Evolutionary conservation across 2,329 filamentous ascomycete species (phyloP), one percentile per base, ranked within the genome.

Genomic region (Sporothrix humicola): DNA sequence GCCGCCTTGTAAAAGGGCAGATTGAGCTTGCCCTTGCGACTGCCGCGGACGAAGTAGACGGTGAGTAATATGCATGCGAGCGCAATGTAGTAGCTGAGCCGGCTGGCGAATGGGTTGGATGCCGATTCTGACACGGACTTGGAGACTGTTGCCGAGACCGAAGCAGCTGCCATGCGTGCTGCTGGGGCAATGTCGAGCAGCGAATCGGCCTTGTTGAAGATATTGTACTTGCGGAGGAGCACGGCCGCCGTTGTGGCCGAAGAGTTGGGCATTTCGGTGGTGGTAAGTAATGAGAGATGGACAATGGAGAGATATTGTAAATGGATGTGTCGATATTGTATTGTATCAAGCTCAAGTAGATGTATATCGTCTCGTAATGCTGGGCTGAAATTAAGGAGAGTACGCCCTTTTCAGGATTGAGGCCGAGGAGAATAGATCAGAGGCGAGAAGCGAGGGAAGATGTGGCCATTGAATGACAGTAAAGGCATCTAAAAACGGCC

Each of bases 1-100:
- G 84, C 81, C 0, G 85, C 85, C 75, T 85, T 83, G 78, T 85
- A 87, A 68, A 84, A 84, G 0, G 85, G 85, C 3, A 82, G 80
- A 12, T 82, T 79, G 42, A 78, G 71, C 12, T 77, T 75, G 50
- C 77, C 77, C 54, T 78, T 77, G 70, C 81, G 82, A 54, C 75
- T 77, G 17, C 79, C 75, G 71, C 80, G 80, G n/a, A 85, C 77
- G n/a, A 83, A 54, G 81, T 82, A 86, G 26, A 81, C 77, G 15
- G 79, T 79, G 5, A 85, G 56, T 12, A 85, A 66, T 26, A 83
- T 74, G 15, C 80, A 76, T 13, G 77, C 79, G 13, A 85, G 76
- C n/a, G 82, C 81, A 44, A 82, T 76, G 75, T 85, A 87, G 77
- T 84, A 85, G 73, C 79, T 81, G 37, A 82, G 73, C 52, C 81